A percentile compares a stretch with the other conserved stretches of the same genome.
Conservation (phyloP, 164 flowering plant genomes). For the Piper longum region DNA sequence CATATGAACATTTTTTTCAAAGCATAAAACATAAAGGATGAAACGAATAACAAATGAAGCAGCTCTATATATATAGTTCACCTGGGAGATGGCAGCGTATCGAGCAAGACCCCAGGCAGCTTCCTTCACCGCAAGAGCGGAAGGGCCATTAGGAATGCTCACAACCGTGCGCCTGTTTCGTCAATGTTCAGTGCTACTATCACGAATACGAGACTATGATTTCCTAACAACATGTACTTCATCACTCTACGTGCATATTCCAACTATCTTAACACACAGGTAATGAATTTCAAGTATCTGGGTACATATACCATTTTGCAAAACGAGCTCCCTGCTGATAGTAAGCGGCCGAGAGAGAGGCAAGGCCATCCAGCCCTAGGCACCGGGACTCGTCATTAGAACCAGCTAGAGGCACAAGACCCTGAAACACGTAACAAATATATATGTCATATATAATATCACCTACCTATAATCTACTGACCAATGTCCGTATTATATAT, state of each 20-base stretch:
- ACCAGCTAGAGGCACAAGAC: constrained; percentile 9
- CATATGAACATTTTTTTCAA: too few relatives aligned
- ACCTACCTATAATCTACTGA: neutral
- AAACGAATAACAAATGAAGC: neutral
- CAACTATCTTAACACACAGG: neutral
- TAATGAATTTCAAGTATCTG: neutral
- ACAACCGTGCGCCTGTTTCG: constrained; percentile 11
- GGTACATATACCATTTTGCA: constrained; percentile 7
- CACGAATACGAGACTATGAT: too few relatives aligned
- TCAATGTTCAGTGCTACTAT: neutral
- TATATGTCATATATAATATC: neutral
- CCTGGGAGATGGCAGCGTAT: constrained; percentile 12
- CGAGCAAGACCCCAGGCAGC: constrained; percentile 16
- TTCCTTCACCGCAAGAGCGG: constrained; percentile 12
- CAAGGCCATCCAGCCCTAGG: constrained; percentile 14
- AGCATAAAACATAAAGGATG: too few relatives aligned
- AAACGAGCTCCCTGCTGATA: constrained; percentile 14
- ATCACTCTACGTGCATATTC: neutral
- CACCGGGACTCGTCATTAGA: constrained; percentile 15
- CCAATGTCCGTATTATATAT: neutral
- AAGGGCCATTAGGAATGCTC: constrained; percentile 13
- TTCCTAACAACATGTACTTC: neutral
- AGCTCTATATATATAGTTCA: neutral
- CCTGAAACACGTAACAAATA: neutral
- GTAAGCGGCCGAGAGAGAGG: constrained; percentile 12